A percentile compares a stretch with the other conserved stretches of the same genome.
These are phyloP conservation scores for Citrus sp. DNA, from an alignment of 345 rosid species.

Conservation along the genomic window DNA sequence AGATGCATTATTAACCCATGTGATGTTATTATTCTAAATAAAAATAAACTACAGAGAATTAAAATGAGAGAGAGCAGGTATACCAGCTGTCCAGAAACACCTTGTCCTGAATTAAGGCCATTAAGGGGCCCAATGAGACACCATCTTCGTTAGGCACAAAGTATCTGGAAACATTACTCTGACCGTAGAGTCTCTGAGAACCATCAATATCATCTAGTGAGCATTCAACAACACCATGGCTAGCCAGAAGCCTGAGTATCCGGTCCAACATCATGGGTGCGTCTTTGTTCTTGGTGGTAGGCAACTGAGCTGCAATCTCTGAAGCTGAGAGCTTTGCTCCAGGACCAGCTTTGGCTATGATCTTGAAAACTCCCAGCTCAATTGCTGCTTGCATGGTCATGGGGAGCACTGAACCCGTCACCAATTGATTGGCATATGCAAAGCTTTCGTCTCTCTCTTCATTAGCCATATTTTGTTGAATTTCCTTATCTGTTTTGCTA, in stretches of 20 bases:
- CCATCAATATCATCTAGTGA: not conserved
- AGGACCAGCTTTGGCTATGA: conserved; percentile 25
- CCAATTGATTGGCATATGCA: not conserved
- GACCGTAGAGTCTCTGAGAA: too few relatives aligned
- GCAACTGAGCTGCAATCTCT: too few relatives aligned
- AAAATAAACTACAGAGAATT: too few relatives aligned
- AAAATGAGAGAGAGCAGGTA: too few relatives aligned
- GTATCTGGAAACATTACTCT: too few relatives aligned
- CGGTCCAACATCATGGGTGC: conserved; percentile 21
- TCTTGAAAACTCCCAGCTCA: conserved; percentile 45
- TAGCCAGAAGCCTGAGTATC: conserved; percentile 27
- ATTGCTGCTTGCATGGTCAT: conserved; percentile 33
- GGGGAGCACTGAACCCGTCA: conserved; percentile 23
- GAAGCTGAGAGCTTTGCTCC: conserved; percentile 4
- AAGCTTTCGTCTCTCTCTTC: not conserved
- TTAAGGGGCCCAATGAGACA: conserved; percentile 5
- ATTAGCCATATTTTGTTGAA: not conserved
- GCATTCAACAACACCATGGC: conserved; percentile 28
- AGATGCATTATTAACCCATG: too few relatives aligned
- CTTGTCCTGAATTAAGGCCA: conserved; percentile 8
- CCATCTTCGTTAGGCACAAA: conserved; percentile 11
- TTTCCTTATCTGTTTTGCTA: too few relatives aligned
- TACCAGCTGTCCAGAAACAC: not conserved
- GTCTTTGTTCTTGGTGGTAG: too few relatives aligned
- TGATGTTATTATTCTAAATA: too few relatives aligned